Conservation (phyloP, 1,284 basidiomycete species). For the Sutorius eximius region DNA sequence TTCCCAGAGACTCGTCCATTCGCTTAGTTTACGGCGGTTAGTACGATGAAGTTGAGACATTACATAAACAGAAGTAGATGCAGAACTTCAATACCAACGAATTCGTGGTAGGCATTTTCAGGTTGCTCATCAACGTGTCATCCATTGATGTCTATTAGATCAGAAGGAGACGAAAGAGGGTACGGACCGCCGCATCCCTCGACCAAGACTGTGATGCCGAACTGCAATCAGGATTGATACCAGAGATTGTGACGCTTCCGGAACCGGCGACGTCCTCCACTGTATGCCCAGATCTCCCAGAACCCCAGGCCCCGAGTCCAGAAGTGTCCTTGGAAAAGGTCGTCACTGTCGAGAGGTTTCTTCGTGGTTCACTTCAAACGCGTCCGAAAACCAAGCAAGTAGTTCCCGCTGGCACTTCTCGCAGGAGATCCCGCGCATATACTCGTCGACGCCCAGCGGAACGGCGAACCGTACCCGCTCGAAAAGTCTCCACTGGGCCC, state of each 20-base stretch:
- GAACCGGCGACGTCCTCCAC: constrained; percentile 7
- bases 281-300: background rate
- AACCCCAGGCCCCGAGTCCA: background rate
- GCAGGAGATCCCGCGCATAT: constrained; percentile 22
- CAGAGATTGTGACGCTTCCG: constrained; percentile 18
- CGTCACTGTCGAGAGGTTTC: constrained; percentile 33
- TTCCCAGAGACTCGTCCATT: background rate
- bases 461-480: background rate
- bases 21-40: background rate
- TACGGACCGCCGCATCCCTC: background rate
- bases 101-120: constrained; percentile 28
- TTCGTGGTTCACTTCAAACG: constrained; percentile 12
- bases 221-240: constrained; percentile 6
- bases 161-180: constrained; percentile 32
- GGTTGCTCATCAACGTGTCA: background rate
- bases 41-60: too few relatives aligned
- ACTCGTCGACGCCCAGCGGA: constrained; percentile 5
- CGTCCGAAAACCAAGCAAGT: background rate
- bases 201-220: background rate
- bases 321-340: background rate
- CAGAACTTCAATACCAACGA: constrained; percentile 13
- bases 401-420: background rate
- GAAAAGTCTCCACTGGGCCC: background rate
- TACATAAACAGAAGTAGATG: background rate
- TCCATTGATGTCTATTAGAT: constrained; percentile 20